Evolutionary conservation across 2,329 filamentous ascomycete species (phyloP), one percentile per base, ranked within the genome.

Genomic region (Xylariaceae sp.): DNA sequence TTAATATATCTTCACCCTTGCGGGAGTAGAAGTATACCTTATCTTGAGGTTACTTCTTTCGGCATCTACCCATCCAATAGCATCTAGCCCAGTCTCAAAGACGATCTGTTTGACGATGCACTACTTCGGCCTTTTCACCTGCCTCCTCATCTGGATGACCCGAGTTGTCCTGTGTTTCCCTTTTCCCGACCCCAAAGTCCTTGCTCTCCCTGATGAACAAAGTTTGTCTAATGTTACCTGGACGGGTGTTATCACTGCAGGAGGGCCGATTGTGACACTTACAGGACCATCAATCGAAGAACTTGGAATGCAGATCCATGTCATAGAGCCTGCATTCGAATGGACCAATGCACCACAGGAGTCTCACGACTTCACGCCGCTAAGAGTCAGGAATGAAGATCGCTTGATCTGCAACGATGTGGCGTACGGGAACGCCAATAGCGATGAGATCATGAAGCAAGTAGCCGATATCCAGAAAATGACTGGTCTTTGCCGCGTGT

Each of bases 191-290:
- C 10, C 34, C 10, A 9, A 38, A 4, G 13, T 4, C 34, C 34
- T 38, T 9, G 10, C 9, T 33, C 16, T 33, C 31, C 9, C 33
- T 22, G 6, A 55, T 9, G 11, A 10, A 5, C 12, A 19, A 19
- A 44, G 17, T n/a, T 22, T 36, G 12, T 34, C 33, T 18, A 31
- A 50, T 42, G 22, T 53, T 40, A 53, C 45, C 2, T 53, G 53
- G 45, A 46, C 44, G n/a, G 48, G 46, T 28, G 33, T 16, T 16
- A 36, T 45, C n/a, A 36, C 47, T 31, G 50, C 53, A 47, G 39
- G 53, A 44, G 53, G 56, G 12, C 50, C 53, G 50, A 56, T 43
- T 49, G 19, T 52, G 11, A 36, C 44, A 4, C 36, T 50, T 31
- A 50, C 41, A 1, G 48, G 34, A 17, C 36, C 19, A 12, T 51